Conservation (phyloP, 371 early-diverging fungal species). For the Mucor sp. region DNA sequence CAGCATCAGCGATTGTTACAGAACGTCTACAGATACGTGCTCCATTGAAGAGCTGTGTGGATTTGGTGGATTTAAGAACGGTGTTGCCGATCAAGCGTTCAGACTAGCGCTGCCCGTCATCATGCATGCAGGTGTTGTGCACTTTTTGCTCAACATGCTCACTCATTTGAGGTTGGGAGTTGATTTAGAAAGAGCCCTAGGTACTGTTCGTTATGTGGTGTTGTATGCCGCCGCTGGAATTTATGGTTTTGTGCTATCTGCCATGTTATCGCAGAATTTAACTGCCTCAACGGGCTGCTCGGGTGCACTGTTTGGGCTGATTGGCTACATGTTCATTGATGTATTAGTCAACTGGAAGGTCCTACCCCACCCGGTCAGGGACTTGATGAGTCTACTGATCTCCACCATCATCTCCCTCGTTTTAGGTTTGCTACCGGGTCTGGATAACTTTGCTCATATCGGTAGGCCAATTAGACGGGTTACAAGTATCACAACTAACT, state of each 20-base stretch:
- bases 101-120: conserved; percentile 86
- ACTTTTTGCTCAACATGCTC: conserved; percentile 75
- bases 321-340: conserved; percentile 82
- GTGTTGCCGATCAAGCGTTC: conserved; percentile 72
- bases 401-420: conserved; percentile 66
- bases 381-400: conserved; percentile 70
- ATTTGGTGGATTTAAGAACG: conserved; percentile 42
- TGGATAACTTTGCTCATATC: conserved; percentile 82
- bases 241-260: conserved; percentile 83
- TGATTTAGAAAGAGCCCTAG: conserved; percentile 77
- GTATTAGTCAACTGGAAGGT: conserved; percentile 79
- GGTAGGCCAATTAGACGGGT: conserved; percentile 44
- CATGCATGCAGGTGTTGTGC: conserved; percentile 85
- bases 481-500: neutral
- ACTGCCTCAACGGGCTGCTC: conserved; percentile 80
- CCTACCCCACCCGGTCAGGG: conserved; percentile 64
- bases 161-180: conserved; percentile 74
- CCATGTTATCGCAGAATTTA: conserved; percentile 56
- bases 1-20: conserved; percentile 27
- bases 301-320: conserved; percentile 82
- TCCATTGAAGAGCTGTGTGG: conserved; percentile 59
- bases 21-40: conserved; percentile 34
- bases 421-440: conserved; percentile 72
- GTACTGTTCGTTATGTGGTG: conserved; percentile 69
- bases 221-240: conserved; percentile 81